Evolutionary conservation across 2,329 filamentous ascomycete species (phyloP).

Genomic region (Talaromyces sp.): DNA sequence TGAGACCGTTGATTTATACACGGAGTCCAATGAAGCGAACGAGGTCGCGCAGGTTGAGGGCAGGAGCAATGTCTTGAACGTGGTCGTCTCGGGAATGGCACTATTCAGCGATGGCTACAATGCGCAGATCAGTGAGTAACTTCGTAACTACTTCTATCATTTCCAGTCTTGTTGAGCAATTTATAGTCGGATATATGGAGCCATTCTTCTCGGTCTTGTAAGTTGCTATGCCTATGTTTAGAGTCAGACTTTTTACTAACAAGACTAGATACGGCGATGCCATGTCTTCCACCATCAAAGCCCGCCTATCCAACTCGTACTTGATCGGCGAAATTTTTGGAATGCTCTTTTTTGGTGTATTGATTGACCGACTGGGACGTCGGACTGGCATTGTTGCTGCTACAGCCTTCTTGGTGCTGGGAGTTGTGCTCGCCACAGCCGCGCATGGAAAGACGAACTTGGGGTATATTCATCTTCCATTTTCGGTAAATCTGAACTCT

Average conservation of each 20-base stretch:
- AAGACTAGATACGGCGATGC: background rate
- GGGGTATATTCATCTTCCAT: background rate
- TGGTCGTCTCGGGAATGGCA: slow-evolving; percentile 31
- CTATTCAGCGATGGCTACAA: slow-evolving; percentile 36
- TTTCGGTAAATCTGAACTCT: background rate
- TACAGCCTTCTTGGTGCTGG: slow-evolving; percentile 43
- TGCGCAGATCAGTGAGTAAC: slow-evolving; percentile 25
- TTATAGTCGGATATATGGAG: slow-evolving; percentile 6
- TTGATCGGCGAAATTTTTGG: slow-evolving; percentile 54
- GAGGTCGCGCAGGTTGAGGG: background rate
- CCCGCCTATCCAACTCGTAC: slow-evolving; percentile 50
- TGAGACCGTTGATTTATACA: background rate
- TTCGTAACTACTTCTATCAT: background rate
- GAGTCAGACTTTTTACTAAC: background rate
- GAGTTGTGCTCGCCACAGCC: slow-evolving; percentile 44
- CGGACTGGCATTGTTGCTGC: slow-evolving; percentile 45
- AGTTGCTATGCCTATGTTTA: background rate
- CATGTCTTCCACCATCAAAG: slow-evolving; percentile 14
- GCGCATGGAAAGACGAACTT: slow-evolving; percentile 32
- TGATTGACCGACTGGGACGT: slow-evolving; percentile 46
- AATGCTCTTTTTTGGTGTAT: slow-evolving; percentile 49
- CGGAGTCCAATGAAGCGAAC: background rate
- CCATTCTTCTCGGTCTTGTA: slow-evolving; percentile 3
- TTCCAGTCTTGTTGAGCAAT: background rate
- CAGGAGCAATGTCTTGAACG: slow-evolving; percentile 25